Percentiles rank a stretch among this genome's conserved stretches.
Evolutionary conservation across 495 filamentous ascomycete species (phyloP).

Genomic region (Aspergillus saccharolyticus): DNA sequence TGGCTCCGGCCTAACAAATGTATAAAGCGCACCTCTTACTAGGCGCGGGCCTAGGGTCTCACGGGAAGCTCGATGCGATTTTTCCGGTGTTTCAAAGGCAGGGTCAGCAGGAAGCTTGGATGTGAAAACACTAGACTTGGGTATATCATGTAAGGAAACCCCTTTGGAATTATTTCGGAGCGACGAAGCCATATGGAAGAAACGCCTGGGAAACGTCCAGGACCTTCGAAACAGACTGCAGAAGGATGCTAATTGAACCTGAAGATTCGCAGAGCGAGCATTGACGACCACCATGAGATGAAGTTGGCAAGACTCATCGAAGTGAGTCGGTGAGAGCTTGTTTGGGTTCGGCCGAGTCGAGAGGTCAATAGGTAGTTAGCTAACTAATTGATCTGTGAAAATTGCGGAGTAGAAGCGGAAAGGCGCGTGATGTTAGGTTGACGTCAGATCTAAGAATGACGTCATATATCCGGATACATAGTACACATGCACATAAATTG

Average conservation of each 20-base stretch:
- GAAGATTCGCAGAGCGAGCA: not conserved
- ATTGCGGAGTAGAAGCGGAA: not conserved
- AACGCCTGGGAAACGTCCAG: conserved; percentile 20
- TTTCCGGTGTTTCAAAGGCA: conserved; percentile 70
- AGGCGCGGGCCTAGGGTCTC: conserved; percentile 71
- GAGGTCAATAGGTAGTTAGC: not conserved
- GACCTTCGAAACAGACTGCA: conserved; percentile 13
- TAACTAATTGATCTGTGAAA: not conserved
- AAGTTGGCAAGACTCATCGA: no score
- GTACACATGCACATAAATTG: not conserved
- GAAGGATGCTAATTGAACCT: conserved; percentile 2
- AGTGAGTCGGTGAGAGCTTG: no score
- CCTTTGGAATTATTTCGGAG: conserved; percentile 33
- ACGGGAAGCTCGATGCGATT: conserved; percentile 74
- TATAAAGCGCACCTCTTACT: conserved; percentile 83
- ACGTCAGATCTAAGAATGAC: not conserved
- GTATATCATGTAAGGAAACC: conserved; percentile 60
- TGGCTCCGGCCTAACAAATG: conserved; percentile 77
- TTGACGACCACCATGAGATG: not conserved
- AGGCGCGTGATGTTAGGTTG: not conserved
- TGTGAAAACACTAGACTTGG: conserved; percentile 84
- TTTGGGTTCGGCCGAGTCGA: not conserved
- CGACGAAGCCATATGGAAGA: conserved; percentile 50
- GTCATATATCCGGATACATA: not conserved
- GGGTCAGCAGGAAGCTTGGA: conserved; percentile 72